phyloP scores from a whole-genome alignment of 768 basidiomycete species.

The Kwoniella mangroviensis region DNA sequence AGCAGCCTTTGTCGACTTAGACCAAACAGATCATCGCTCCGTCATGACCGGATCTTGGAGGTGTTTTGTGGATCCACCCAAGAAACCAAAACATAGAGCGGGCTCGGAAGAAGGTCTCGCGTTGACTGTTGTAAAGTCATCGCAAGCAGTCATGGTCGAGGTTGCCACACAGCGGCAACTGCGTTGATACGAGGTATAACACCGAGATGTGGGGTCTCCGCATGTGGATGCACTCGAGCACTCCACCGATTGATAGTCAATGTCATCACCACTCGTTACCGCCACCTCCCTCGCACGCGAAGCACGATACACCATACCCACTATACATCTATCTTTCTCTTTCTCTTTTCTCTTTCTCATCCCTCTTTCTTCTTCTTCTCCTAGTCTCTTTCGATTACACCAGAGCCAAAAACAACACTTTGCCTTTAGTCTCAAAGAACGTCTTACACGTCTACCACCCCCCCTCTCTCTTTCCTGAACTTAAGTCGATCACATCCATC shows the following conservation, averaged over 20 bases:
- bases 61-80: neutral
- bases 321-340: constrained; percentile 1
- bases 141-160: neutral
- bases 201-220: neutral
- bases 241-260: too few species aligned
- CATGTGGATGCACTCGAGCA: neutral
- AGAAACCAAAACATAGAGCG: neutral
- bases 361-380: constrained; percentile 12
- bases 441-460: neutral
- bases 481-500: neutral
- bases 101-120: neutral
- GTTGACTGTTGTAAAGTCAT: neutral
- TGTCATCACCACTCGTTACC: neutral
- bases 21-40: neutral
- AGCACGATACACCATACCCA: neutral
- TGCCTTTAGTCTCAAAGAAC: neutral
- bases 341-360: too few species aligned
- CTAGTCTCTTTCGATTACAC: constrained; percentile 30
- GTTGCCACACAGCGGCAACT: neutral
- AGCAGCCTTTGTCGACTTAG: neutral
- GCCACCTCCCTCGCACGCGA: constrained; percentile 2
- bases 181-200: neutral
- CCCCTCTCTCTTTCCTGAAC: neutral
- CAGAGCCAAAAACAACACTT: constrained; percentile 22
- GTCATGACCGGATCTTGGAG: neutral